Base-by-base conservation (phyloP, 75 land plant species). In the Azolla pinnata region DNA sequence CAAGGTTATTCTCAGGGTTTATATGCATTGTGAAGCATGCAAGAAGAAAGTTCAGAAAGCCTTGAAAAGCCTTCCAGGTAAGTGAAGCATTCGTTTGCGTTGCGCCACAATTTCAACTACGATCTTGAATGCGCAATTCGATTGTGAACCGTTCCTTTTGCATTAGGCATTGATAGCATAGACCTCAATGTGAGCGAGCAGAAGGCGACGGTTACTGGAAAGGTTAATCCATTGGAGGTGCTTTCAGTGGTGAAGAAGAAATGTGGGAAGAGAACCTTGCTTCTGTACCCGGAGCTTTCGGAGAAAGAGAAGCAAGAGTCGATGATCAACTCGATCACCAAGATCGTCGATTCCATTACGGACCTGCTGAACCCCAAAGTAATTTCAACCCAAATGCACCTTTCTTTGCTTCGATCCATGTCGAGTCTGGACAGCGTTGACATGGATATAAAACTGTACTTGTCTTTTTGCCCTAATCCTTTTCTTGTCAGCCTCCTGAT, bases 1-100 rank as follows among this genome's bases (percentile, higher is more conserved):
- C 29, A 68, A 71, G 47, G 67, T 82, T 24, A 73, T 82, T 10
- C 68, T 82, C 56, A 75, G 64, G 31, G 82, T 82, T 0, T 72
- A 78, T 62, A 82, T 82, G 74, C 82, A 82, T 46, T 82, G 85
- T 44, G 68, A 64, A 31, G 85, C 62, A 1, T 82, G 85, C 63
- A 75, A 75, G 24, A 47, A 73, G 20, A 71, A 72, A 66, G 77
- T 83, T 10, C 62, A 25, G 19, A 72, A 44, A 59, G 59, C 71
- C 57, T 56, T 83, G 31, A 73, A 50, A 28, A 60, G 55, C 29
- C 73, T 70, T 69, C 67, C 76, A 76, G 86, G 86, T 79, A 14
- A 4, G 24, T 21, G n/a, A 17, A 27, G 0, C 44, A 0, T 31
- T 53, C 0, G 2, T 30, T 1, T 31, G 54, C 29, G n/a, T n/a